Evolutionary conservation across 441 rosid genomes (phyloP).

Genomic region (Kokia cookei): DNA sequence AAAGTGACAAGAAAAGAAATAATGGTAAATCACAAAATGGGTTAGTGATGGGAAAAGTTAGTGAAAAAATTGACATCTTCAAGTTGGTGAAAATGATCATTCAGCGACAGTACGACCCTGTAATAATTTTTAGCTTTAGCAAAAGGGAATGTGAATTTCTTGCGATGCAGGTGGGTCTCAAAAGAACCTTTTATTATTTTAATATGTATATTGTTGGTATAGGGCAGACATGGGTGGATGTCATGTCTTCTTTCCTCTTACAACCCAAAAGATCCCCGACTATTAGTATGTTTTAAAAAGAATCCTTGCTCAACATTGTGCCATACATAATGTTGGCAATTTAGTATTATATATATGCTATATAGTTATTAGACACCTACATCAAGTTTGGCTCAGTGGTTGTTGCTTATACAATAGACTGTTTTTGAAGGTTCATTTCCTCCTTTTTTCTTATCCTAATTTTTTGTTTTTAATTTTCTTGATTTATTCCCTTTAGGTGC

Average conservation of each 20-base stretch:
- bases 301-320: neutral
- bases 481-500: neutral
- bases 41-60: conserved; percentile 59
- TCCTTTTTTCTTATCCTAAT: neutral
- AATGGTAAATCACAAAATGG: conserved; percentile 76
- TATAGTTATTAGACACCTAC: neutral
- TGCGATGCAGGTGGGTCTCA: conserved; percentile 78
- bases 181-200: neutral
- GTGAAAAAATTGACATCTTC: conserved; percentile 97
- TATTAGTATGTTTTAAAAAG: neutral
- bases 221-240: neutral
- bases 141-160: conserved; percentile 96
- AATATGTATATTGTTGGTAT: neutral
- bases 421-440: neutral
- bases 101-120: conserved; percentile 93
- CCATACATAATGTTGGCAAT: neutral
- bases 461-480: neutral
- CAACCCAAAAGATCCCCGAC: neutral
- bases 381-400: neutral
- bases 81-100: conserved; percentile 97
- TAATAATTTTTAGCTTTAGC: conserved; percentile 95
- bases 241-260: neutral
- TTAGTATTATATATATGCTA: neutral
- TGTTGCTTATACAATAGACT: neutral
- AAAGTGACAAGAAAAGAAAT: conserved; percentile 69